These are phyloP conservation scores for Starmerella riodocensis DNA, from an alignment of 805 yeast genomes.

Conservation along the genomic window DNA sequence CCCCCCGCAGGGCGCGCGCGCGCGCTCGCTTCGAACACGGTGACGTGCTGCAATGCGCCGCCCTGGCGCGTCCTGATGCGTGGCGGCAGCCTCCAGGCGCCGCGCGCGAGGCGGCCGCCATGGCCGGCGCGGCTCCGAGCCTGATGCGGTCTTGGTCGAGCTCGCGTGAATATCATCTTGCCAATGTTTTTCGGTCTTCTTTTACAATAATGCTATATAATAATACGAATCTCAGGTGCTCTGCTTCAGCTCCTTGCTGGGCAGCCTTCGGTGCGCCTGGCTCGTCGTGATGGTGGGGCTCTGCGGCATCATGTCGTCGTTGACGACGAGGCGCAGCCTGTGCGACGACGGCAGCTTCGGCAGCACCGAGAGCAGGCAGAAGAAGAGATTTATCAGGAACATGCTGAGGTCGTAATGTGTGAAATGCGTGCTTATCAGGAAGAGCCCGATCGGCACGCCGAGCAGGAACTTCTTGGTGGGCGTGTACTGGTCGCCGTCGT, in stretches of 20 bases:
- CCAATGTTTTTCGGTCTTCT: background rate
- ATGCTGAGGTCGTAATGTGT: conserved; percentile 68
- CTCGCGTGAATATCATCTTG: no score
- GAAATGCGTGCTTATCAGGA: conserved; percentile 79
- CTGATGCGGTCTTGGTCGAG: no score
- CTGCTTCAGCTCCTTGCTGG: conserved; percentile 17
- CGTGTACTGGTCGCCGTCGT: conserved; percentile 91
- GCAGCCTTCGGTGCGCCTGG: conserved; percentile 13
- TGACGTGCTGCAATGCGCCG: no score
- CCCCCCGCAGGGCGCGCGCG: no score
- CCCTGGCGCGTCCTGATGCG: no score
- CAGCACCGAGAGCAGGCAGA: conserved; percentile 74
- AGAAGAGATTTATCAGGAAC: conserved; percentile 65
- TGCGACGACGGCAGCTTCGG: conserved; percentile 65
- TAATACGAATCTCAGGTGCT: conserved; percentile 4
- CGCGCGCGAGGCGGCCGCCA: no score
- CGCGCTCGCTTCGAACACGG: no score
- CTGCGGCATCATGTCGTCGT: conserved; percentile 16
- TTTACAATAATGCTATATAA: no score
- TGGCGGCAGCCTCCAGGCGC: no score
- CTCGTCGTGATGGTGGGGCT: conserved; percentile 6
- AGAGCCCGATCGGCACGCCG: conserved; percentile 83
- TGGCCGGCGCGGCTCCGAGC: no score
- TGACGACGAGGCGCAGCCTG: conserved; percentile 27
- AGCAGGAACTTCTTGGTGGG: conserved; percentile 88